phyloP scores from a whole-genome alignment of 768 basidiomycete species.

The Exidia glandulosa region DNA sequence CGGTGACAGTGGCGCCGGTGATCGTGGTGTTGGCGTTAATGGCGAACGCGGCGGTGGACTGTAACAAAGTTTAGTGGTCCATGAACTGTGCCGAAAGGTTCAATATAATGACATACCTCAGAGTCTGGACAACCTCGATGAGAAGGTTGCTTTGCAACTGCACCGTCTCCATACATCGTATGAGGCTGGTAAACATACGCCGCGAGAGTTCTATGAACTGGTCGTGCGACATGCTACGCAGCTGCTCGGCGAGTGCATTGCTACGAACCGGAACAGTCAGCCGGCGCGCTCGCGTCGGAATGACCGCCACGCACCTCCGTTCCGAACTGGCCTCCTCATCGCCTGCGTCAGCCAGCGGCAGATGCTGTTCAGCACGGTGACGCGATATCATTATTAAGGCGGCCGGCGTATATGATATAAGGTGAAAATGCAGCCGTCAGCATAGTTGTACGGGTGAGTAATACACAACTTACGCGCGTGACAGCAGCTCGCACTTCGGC shows the following conservation, averaged over 20 bases:
- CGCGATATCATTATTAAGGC: too few relatives aligned
- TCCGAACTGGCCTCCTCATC: constrained; percentile 33
- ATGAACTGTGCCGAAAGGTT: background rate
- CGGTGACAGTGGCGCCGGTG: background rate
- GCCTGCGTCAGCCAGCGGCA: constrained; percentile 47
- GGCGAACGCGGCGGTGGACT: background rate
- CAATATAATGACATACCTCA: constrained; percentile 24
- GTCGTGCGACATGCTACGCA: constrained; percentile 56
- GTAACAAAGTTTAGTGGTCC: background rate
- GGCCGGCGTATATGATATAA: too few relatives aligned
- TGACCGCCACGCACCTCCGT: constrained; percentile 6
- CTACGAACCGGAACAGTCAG: constrained; percentile 15
- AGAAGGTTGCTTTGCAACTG: constrained; percentile 50
- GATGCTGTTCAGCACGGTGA: constrained; percentile 40
- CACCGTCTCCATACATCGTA: constrained; percentile 58
- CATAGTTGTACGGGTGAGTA: too few relatives aligned
- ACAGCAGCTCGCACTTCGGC: constrained; percentile 46
- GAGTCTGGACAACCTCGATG: constrained; percentile 42
- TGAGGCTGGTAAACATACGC: constrained; percentile 46
- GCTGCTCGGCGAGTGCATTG: constrained; percentile 37
- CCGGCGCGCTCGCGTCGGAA: background rate
- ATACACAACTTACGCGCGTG: constrained; percentile 39
- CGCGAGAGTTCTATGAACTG: constrained; percentile 58
- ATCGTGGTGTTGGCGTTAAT: background rate
- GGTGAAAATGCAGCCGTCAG: too few relatives aligned